These are phyloP conservation scores for Apiospora sp. DNA, from an alignment of 2,329 filamentous ascomycete species.

Conservation along the genomic window DNA sequence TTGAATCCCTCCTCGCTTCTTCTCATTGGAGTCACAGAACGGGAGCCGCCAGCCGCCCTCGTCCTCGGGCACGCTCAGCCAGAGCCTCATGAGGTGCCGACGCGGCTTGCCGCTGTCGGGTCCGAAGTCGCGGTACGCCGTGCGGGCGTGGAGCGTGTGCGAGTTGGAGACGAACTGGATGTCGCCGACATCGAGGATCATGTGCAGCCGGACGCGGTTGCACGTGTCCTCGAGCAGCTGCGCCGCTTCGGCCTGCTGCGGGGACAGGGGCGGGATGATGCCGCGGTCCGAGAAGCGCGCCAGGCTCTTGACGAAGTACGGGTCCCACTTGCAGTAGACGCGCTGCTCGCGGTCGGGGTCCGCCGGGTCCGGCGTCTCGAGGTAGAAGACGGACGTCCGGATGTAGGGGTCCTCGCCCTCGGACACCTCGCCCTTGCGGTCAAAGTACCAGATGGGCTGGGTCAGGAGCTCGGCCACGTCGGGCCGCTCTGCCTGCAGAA, in stretches of 20 bases:
- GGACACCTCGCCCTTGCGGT: constrained; percentile 85
- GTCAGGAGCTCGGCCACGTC: constrained; percentile 80
- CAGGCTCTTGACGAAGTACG: constrained; percentile 84
- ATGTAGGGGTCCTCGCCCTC: constrained; percentile 79
- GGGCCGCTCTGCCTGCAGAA: constrained; percentile 75
- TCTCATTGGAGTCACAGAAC: constrained; percentile 81
- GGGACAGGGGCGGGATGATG: constrained; percentile 73
- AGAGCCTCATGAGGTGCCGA: constrained; percentile 82
- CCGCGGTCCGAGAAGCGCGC: constrained; percentile 77
- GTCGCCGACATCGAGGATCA: constrained; percentile 86
- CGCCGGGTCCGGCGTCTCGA: constrained; percentile 63
- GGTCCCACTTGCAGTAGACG: constrained; percentile 88
- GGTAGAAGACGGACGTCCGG: constrained; percentile 75
- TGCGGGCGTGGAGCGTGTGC: constrained; percentile 83
- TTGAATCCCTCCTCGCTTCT: constrained; percentile 89
- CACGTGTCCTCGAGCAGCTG: constrained; percentile 79
- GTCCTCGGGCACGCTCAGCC: constrained; percentile 81
- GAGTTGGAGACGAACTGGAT: constrained; percentile 87
- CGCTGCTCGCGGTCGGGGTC: constrained; percentile 63
- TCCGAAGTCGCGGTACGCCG: constrained; percentile 75
- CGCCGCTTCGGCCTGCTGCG: constrained; percentile 73
- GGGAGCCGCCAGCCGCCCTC: constrained; percentile 89
- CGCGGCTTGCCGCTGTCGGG: constrained; percentile 70
- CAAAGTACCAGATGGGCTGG: constrained; percentile 88
- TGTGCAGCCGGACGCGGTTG: constrained; percentile 77